Base-by-base conservation (phyloP, 129 eudicot species). In the Flaveria sonorensis region DNA sequence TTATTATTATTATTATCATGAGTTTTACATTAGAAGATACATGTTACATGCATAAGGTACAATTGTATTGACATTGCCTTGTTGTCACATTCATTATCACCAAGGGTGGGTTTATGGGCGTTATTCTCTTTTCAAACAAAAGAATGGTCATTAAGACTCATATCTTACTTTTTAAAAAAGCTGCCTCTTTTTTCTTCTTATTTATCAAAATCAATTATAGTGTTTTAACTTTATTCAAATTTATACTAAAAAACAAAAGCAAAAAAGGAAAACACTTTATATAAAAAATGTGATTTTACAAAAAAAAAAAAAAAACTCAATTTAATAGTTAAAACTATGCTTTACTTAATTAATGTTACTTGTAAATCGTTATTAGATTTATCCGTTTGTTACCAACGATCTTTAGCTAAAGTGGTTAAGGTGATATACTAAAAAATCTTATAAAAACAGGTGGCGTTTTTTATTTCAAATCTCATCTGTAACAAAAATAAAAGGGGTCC, bases 31-130 rank as follows among this genome's bases (percentile, higher is more conserved):
- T 12, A 64, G 10, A 72, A 51, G 56, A 24, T 43, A 71, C 52
- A 60, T 18, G 20, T 65, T 2, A 13, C 14, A 62, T 36, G 59
- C 65, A 79, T 73, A 65, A 73, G 48, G 50, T 73, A 52, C 74
- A 79, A 64, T 3, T 51, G 28, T 30, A 60, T 78, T 14, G 53
- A 40, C 12, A 48, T 12, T 79, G 82, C 72, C 71, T 68, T 81
- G 84, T 56, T 80, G 84, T 81, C 70, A 81, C 76, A 57, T 56
- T 81, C 67, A 74, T 52, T 32, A 81, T 74, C 84, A 68, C 65
- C 80, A 68, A 74, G 66, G 80, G 84, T 81, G 80, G 83, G 80
- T 60, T 77, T 69, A 79, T 79, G 70, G 71, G 64, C 61, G 23
- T 60, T n/a, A 74, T 74, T 68, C 79, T 53, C 74, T 56, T 80